Evolutionary conservation across 306 rosid species (phyloP), one percentile per base, ranked within the genome.

Genomic region (Fragaria vesca): DNA sequence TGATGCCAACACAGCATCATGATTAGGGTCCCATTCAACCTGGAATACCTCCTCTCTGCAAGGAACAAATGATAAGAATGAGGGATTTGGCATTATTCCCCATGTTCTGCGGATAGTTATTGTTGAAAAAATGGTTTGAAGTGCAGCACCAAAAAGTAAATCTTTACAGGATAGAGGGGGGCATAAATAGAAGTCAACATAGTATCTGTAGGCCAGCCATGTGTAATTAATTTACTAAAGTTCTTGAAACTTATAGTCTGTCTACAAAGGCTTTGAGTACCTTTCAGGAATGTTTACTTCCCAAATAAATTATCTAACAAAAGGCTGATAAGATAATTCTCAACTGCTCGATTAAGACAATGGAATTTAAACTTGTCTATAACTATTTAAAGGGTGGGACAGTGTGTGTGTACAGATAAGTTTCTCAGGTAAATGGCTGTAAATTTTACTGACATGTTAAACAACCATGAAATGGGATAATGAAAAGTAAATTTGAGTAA

Each of bases 21-120:
- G 99, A 81, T 89, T 88, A 18, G 97, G 99, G 87, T 95, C 99
- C 97, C 99, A 95, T 80, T 95, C 99, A 42, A 95, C 97, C 89
- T 95, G 97, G 86, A 83, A 93, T 16, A 95, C 99, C 75, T 93
- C 97, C 80, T 95, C 99, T 75, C 99, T 93, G 83, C 70, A 69
- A 60, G 46, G 50, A 74, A 75, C 52, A 78, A 12, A 79, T 42
- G 8, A 38, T 10, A 45, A 68, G 73, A 34, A 75, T 10, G 67
- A 63, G 60, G 43, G 20, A 46, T 12, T 30, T 36, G 24, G 2
- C 10, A 51, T 65, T 8, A 58, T 16, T 0, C 12, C 9, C 1
- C 13, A 36, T 45, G 51, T 6, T 8, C 50, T 38, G 40, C 21
- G 20, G 15, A n/a, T 0, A 4, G 2, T 13, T 20, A 55, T 38